These are phyloP conservation scores for Teratosphaeria pseudoeucalypti DNA, from an alignment of 2,329 filamentous ascomycete genomes.

Conservation along the genomic window DNA sequence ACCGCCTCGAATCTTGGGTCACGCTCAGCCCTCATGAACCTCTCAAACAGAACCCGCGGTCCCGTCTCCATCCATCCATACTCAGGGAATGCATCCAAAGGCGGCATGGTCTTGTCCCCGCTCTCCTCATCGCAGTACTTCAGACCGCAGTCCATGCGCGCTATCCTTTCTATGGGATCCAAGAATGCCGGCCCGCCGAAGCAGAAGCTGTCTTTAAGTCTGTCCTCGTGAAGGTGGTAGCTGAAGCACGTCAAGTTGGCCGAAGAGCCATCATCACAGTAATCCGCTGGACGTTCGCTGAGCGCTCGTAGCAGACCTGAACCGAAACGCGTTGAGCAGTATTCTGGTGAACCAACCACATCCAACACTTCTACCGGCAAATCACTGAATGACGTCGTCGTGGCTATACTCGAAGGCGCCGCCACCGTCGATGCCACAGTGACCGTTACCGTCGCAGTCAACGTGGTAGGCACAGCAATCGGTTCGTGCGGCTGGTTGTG, in stretches of 20 bases:
- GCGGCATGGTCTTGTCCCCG: background rate
- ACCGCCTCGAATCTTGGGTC: background rate
- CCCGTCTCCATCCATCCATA: slow-evolving; percentile 5
- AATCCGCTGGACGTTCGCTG: background rate
- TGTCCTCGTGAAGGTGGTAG: slow-evolving; percentile 2
- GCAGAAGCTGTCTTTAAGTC: slow-evolving; percentile 4
- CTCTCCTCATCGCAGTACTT: background rate
- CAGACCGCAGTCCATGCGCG: background rate
- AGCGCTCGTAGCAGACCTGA: background rate
- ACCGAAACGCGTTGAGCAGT: background rate
- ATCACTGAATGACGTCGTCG: background rate
- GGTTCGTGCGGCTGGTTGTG: background rate
- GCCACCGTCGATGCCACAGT: background rate
- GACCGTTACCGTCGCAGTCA: background rate
- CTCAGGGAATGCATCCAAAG: slow-evolving; percentile 1
- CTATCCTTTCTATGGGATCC: background rate
- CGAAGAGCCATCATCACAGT: background rate
- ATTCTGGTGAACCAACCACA: background rate
- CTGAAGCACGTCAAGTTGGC: background rate
- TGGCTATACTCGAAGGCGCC: background rate
- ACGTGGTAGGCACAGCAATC: background rate
- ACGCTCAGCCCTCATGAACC: background rate
- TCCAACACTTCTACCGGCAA: background rate
- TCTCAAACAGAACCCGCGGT: slow-evolving; percentile 1
- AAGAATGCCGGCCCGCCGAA: slow-evolving; percentile 2